phyloP scores from a whole-genome alignment of 1,284 basidiomycete genomes.

The Peniophora sp. region DNA sequence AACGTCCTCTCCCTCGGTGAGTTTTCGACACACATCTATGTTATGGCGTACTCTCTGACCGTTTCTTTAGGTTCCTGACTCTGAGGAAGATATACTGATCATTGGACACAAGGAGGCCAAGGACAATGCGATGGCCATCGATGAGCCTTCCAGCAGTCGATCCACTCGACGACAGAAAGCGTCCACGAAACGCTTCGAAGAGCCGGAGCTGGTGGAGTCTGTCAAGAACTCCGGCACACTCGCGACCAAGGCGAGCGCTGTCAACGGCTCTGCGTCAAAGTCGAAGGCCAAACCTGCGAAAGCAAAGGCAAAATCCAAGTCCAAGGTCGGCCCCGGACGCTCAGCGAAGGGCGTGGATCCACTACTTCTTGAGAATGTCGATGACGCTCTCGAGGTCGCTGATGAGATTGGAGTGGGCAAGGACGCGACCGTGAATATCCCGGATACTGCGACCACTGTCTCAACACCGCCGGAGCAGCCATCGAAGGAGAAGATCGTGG shows the following conservation, averaged over 20 bases:
- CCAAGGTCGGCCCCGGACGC: conserved; percentile 39
- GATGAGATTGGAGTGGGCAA: no score
- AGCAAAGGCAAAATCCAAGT: background rate
- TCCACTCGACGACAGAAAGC: background rate
- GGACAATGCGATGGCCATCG: background rate
- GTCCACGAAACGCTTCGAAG: background rate
- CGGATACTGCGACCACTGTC: no score
- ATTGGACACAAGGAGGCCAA: background rate
- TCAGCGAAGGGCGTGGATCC: conserved; percentile 26
- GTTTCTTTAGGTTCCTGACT: conserved; percentile 11
- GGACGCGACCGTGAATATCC: no score
- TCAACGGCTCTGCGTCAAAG: conserved; percentile 1
- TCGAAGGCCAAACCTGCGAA: conserved; percentile 1
- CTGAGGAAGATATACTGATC: conserved; percentile 7
- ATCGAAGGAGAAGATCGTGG: no score
- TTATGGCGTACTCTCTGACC: background rate
- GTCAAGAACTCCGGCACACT: background rate
- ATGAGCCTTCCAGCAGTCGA: background rate
- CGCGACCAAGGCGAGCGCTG: background rate
- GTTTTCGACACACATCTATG: no score
- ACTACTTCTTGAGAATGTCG: no score
- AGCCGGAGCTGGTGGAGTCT: background rate
- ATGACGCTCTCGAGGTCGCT: no score
- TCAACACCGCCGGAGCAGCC: no score
- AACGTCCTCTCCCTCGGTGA: background rate